Percentiles rank a stretch among this genome's conserved stretches.
These are phyloP conservation scores for Ehretia macrophylla DNA, from an alignment of 257 asterid species.

Conservation along the genomic window DNA sequence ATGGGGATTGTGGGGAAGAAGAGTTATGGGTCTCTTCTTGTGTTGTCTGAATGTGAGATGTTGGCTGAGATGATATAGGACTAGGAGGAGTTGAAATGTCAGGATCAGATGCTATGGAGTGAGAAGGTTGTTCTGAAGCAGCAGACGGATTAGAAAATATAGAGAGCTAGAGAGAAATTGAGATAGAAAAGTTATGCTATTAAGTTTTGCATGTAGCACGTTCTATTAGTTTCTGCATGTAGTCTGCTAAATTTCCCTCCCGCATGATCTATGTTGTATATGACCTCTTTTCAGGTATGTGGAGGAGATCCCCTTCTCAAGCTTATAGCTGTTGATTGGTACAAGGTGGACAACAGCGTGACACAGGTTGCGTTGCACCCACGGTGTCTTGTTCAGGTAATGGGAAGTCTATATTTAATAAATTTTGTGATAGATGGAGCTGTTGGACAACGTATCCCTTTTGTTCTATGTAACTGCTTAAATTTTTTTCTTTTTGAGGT, in stretches of 20 bases:
- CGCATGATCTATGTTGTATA: slow-evolving; percentile 4
- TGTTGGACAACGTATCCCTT: too few species aligned
- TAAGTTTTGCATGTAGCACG: neutral
- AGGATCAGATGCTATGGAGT: too few species aligned
- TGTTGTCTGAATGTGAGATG: too few species aligned
- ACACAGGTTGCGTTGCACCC: slow-evolving; percentile 81
- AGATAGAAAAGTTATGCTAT: neutral
- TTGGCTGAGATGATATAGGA: too few species aligned
- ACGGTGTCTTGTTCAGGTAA: slow-evolving; percentile 83
- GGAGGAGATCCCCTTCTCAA: slow-evolving; percentile 94
- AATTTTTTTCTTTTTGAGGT: too few species aligned
- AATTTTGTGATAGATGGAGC: neutral
- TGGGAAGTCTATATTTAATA: neutral
- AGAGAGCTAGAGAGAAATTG: neutral
- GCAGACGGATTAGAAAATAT: too few species aligned
- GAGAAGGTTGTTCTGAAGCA: too few species aligned
- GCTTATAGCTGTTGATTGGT: slow-evolving; percentile 98
- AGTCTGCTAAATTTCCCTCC: neutral
- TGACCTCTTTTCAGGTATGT: slow-evolving; percentile 52
- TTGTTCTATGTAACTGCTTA: too few species aligned
- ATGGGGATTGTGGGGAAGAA: too few species aligned
- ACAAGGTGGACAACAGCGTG: slow-evolving; percentile 61
- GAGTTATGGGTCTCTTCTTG: too few species aligned
- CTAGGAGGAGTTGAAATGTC: too few species aligned
- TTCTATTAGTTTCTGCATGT: neutral